Conservation (phyloP, 2,329 filamentous ascomycete genomes). For the Podosphaera fusca region DNA sequence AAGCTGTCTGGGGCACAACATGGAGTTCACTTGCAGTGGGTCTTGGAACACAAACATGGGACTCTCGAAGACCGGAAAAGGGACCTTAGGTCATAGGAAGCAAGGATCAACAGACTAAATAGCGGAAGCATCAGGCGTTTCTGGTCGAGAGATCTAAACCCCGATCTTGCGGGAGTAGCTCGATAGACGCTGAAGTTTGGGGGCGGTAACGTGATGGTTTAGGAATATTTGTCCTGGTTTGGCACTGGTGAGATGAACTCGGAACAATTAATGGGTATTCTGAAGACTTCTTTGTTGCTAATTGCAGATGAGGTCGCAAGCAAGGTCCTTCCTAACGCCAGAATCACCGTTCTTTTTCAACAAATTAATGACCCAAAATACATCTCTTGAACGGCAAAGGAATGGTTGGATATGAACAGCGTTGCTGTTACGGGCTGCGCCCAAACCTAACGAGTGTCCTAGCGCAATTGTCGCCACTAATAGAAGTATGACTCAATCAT, state of each 20-base stretch:
- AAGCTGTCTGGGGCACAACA: background rate
- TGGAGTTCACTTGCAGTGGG: background rate
- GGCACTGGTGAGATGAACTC: background rate
- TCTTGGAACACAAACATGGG: background rate
- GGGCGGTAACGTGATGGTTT: background rate
- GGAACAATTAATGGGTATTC: background rate
- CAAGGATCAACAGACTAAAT: background rate
- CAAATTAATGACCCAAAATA: background rate
- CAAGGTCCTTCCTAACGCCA: background rate
- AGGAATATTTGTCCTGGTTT: background rate
- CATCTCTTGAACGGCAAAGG: background rate
- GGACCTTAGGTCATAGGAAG: background rate
- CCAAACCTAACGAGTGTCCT: too few relatives aligned
- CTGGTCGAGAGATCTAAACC: background rate
- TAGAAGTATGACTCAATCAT: too few relatives aligned
- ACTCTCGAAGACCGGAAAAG: background rate
- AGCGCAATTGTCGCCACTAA: too few relatives aligned
- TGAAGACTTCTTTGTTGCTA: background rate
- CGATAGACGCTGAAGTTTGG: background rate
- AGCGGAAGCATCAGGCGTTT: background rate
- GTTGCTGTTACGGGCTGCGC: background rate
- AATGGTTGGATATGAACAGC: background rate
- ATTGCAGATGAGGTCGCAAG: background rate
- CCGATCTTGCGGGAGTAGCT: background rate
- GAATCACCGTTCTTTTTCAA: background rate